Percentiles rank a stretch among this genome's conserved stretches.
Conservation (phyloP, 192 early-diverging fungal genomes). For the Dimargaris cristalligena region DNA sequence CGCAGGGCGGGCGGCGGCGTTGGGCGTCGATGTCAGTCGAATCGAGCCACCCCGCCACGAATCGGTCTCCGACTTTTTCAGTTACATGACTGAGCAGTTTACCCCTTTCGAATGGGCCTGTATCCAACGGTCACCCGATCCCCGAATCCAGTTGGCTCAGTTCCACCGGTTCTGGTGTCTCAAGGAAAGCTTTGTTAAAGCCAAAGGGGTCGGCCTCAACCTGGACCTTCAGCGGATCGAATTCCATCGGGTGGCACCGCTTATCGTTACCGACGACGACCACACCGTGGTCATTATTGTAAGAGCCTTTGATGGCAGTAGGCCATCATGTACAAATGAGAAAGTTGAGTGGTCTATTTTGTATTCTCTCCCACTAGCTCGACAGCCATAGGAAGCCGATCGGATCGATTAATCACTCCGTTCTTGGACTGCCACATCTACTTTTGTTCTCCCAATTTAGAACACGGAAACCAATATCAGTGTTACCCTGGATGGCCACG, state of each 20-base stretch:
- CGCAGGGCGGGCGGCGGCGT: conserved; percentile 7
- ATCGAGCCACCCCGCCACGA: background rate
- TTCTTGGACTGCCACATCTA: background rate
- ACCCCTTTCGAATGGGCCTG: conserved; percentile 10
- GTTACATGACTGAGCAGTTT: background rate
- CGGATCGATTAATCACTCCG: background rate
- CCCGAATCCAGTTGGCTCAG: conserved; percentile 1
- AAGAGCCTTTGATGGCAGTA: background rate
- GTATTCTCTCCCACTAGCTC: background rate
- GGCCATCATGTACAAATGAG: background rate
- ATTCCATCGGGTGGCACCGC: conserved; percentile 7
- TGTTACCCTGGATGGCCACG: conserved; percentile 7
- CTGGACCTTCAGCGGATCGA: conserved; percentile 18
- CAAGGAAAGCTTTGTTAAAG: conserved; percentile 26
- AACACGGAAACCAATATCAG: background rate
- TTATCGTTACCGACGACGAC: background rate
- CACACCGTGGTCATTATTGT: background rate
- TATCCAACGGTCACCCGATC: background rate
- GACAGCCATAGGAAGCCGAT: no score
- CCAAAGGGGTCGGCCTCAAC: conserved; percentile 20
- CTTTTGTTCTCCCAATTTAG: background rate
- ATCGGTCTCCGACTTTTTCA: background rate
- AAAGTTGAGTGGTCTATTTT: background rate
- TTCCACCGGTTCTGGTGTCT: conserved; percentile 20
- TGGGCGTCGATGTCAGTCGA: conserved; percentile 19